Evolutionary conservation across 257 asterid species (phyloP).

Genomic region (Ehretia macrophylla): DNA sequence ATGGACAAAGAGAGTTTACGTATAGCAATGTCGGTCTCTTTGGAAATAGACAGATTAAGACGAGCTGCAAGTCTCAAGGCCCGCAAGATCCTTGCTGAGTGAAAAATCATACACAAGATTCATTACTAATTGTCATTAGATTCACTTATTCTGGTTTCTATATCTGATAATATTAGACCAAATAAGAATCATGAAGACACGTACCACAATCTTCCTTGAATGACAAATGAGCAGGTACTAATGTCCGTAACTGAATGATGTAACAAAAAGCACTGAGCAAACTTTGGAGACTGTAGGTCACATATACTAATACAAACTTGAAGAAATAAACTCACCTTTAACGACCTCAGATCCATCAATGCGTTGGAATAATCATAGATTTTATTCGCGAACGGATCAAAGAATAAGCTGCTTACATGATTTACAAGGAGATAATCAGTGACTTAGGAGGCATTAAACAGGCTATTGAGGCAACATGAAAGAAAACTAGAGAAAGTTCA

Average conservation of each 20-base stretch:
- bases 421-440: constrained; percentile 23
- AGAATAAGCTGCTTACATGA: constrained; percentile 65
- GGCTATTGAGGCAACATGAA: neutral
- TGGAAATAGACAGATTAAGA: constrained; percentile 63
- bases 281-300: neutral
- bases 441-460: constrained; percentile 14
- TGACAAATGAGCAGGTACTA: constrained; percentile 68
- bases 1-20: constrained; percentile 51
- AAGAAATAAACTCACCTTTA: constrained; percentile 49
- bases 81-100: constrained; percentile 89
- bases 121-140: neutral
- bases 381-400: constrained; percentile 57
- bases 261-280: neutral
- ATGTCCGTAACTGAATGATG: constrained; percentile 64
- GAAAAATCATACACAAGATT: neutral
- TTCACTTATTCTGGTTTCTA: constrained; percentile 3
- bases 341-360: constrained; percentile 58
- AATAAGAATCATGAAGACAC: constrained; percentile 21
- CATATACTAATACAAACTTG: neutral
- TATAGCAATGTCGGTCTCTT: constrained; percentile 72
- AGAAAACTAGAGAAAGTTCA: neutral
- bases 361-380: constrained; percentile 78
- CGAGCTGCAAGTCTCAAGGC: constrained; percentile 97
- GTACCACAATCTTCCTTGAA: constrained; percentile 84
- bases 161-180: constrained; percentile 3